Evolutionary conservation across 495 filamentous ascomycete species (phyloP).

Genomic region (Aspergillus diversus): DNA sequence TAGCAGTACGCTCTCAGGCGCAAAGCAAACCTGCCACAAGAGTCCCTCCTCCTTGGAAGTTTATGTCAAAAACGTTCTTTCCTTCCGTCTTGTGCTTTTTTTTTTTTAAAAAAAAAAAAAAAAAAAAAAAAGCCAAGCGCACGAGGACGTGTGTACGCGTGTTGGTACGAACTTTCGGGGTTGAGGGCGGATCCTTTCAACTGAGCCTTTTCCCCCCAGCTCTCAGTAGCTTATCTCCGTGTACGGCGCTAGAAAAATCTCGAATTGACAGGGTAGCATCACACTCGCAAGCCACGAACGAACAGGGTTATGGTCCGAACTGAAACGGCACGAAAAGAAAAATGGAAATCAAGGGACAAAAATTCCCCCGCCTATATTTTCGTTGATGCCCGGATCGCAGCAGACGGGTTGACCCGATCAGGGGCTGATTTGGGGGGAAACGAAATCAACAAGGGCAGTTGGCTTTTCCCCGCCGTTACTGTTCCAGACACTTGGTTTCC

Average conservation of each 20-base stretch:
- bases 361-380: background rate
- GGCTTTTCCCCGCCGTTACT: conserved; percentile 14
- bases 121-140: no score
- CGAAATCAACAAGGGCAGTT: conserved; percentile 4
- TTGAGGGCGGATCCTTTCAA: background rate
- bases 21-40: conserved; percentile 6
- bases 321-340: conserved; percentile 6
- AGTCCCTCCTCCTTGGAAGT: background rate
- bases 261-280: conserved; percentile 26
- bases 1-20: conserved; percentile 19
- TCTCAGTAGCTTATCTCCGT: conserved; percentile 21
- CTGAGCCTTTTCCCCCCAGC: background rate
- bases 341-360: conserved; percentile 1
- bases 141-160: background rate
- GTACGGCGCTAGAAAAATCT: conserved; percentile 22
- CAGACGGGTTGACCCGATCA: conserved; percentile 19
- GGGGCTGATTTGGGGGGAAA: conserved; percentile 15
- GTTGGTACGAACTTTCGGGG: background rate
- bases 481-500: conserved; percentile 17
- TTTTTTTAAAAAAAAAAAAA: background rate
- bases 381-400: conserved; percentile 13
- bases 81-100: background rate
- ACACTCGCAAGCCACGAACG: conserved; percentile 20
- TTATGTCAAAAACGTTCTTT: background rate
- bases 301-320: conserved; percentile 12